Evolutionary conservation across 331 rosid genomes (phyloP), one percentile per base, ranked within the genome.

Genomic region (Cydonia oblonga): DNA sequence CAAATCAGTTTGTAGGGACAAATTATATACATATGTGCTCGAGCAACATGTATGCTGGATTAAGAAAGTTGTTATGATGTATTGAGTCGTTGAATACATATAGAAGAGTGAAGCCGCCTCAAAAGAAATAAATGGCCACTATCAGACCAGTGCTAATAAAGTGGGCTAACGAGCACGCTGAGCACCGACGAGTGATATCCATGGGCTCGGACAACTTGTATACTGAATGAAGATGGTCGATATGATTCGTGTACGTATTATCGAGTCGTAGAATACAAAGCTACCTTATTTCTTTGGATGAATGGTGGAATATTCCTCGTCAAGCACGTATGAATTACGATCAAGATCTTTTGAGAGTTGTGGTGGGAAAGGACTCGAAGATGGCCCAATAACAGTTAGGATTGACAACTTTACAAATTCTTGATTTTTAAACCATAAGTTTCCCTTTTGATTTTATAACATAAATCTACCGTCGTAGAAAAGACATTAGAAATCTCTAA

Each of bases 1-100:
- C 20, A 49, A 0, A 49, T 16, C 9, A 49, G 1, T 49, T 16
- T 6, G 0, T 0, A 49, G 6, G 0, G 4, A 49, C 9, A 0
- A 0, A 0, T 49, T 49, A 16, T 49, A 49, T 49, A 0, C n/a
- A n/a, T 3, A 18, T 1, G 20, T 0, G 54, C 0, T 16, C 0
- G 4, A 49, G 20, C 54, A 49, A 49, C 0, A 0, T 16, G 2
- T 16, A 2, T 46, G 9, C 0, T 16, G 16, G 20, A 46, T 46
- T 49, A 16, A 49, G 0, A 49, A 5, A 7, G 0, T 15, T 6
- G 3, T 16, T 46, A 15, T 0, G 1, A 46, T 2, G n/a, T 16
- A 46, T 46, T 3, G 1, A 46, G 53, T 46, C 7, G 3, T 5
- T 46, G 52, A 15, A 14, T 46, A 46, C 3, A 46, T 46, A 15